phyloP scores from a whole-genome alignment of 805 yeast genomes.

The Komagataella pastoris region DNA sequence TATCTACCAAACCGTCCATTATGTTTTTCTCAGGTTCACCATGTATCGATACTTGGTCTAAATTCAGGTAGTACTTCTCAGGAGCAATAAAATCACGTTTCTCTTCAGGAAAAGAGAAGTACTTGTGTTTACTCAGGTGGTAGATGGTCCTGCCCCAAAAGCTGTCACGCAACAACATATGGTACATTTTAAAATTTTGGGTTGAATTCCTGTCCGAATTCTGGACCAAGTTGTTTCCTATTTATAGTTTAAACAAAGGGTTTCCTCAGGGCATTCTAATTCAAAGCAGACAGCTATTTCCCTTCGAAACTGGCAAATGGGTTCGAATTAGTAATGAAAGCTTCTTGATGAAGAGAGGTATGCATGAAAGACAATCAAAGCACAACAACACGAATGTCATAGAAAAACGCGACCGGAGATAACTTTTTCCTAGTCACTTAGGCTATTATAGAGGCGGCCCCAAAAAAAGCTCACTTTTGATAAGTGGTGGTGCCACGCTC shows the following conservation, averaged over 20 bases:
- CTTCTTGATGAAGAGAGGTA: too few species aligned
- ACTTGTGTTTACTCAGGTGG: not conserved
- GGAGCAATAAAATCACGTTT: slow-evolving; percentile 1
- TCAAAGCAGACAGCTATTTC: not conserved
- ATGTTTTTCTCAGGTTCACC: not conserved
- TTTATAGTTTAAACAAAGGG: not conserved
- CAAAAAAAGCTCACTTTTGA: too few species aligned
- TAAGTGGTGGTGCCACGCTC: too few species aligned
- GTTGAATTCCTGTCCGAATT: not conserved
- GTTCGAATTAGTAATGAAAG: not conserved
- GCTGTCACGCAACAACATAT: not conserved
- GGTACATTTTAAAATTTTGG: not conserved
- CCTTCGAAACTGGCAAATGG: not conserved
- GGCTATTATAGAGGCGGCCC: too few species aligned
- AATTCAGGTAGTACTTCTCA: not conserved
- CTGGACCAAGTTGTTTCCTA: not conserved
- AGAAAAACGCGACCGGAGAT: too few species aligned
- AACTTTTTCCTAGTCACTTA: too few species aligned
- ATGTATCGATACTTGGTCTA: not conserved
- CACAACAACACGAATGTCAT: not conserved
- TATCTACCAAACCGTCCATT: not conserved
- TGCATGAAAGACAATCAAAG: not conserved
- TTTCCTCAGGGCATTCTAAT: not conserved
- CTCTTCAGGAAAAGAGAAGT: not conserved
- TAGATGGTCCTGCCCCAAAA: not conserved